Conservation (phyloP, 2,329 filamentous ascomycete species). For the Fusarium coicis region DNA sequence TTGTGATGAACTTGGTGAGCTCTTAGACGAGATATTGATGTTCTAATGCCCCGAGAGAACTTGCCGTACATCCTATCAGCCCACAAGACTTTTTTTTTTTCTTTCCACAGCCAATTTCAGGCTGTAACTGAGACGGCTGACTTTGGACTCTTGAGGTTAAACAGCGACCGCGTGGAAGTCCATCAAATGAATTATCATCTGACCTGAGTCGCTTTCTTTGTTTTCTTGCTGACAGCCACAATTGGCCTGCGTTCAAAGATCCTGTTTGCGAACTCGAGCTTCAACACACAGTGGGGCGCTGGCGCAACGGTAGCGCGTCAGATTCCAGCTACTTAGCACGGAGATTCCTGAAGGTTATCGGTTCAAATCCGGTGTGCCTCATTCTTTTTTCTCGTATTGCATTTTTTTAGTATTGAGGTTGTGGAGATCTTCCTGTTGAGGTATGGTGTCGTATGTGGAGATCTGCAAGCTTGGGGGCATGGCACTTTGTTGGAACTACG, state of each 20-base stretch:
- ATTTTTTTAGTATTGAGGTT: not conserved
- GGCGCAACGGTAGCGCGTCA: slow-evolving; percentile 3
- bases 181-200: not conserved
- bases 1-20: too few species aligned
- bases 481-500: not conserved
- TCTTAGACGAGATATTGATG: too few species aligned
- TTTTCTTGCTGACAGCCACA: not conserved
- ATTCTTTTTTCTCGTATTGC: not conserved
- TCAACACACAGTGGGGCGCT: not conserved
- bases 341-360: slow-evolving; percentile 5
- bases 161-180: too few species aligned
- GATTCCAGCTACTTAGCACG: not conserved
- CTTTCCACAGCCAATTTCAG: too few species aligned
- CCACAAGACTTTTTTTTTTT: too few species aligned
- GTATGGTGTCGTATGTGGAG: not conserved
- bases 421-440: slow-evolving; percentile 1
- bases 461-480: not conserved
- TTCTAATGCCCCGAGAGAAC: too few species aligned
- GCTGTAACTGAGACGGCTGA: too few species aligned
- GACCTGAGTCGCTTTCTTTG: not conserved
- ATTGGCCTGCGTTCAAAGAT: not conserved
- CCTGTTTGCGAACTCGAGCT: not conserved
- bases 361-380: slow-evolving; percentile 4
- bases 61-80: too few species aligned
- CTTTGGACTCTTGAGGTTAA: too few species aligned